Percentiles rank a stretch among this genome's conserved stretches.
These are phyloP conservation scores for Kodamaea laetipori DNA, from an alignment of 805 yeast species.

Conservation along the genomic window DNA sequence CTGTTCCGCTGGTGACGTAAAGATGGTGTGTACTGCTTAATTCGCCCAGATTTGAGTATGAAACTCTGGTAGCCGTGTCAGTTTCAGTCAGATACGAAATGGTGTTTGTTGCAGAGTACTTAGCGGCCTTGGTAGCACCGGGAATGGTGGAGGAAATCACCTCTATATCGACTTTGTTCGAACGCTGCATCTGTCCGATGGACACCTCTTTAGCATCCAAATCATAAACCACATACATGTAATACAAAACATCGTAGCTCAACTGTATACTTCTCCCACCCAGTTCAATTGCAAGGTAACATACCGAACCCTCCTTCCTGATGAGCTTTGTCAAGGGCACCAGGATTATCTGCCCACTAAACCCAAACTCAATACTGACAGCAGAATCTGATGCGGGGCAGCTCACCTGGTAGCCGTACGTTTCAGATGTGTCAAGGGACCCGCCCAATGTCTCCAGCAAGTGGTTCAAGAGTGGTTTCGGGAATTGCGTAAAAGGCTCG, in stretches of 20 bases:
- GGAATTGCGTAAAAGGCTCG: background rate
- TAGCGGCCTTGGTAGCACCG: background rate
- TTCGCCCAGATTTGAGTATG: background rate
- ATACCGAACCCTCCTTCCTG: background rate
- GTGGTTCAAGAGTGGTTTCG: background rate
- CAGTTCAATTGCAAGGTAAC: background rate
- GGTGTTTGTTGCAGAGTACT: background rate
- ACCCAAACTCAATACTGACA: background rate
- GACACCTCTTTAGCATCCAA: background rate
- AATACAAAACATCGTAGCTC: background rate
- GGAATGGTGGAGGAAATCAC: background rate
- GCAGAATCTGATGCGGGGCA: background rate
- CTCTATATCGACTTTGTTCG: background rate
- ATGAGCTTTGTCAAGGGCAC: constrained; percentile 8
- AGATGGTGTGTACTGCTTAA: background rate
- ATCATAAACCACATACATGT: background rate
- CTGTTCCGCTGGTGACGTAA: background rate
- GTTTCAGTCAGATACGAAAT: background rate
- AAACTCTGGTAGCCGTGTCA: background rate
- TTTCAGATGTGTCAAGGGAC: no score
- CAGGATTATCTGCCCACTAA: background rate
- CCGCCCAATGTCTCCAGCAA: background rate
- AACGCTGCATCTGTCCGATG: background rate
- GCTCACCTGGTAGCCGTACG: background rate
- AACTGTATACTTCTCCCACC: background rate